These are phyloP conservation scores for Gynochthodes officinalis DNA, from an alignment of 257 asterid species.

Conservation along the genomic window DNA sequence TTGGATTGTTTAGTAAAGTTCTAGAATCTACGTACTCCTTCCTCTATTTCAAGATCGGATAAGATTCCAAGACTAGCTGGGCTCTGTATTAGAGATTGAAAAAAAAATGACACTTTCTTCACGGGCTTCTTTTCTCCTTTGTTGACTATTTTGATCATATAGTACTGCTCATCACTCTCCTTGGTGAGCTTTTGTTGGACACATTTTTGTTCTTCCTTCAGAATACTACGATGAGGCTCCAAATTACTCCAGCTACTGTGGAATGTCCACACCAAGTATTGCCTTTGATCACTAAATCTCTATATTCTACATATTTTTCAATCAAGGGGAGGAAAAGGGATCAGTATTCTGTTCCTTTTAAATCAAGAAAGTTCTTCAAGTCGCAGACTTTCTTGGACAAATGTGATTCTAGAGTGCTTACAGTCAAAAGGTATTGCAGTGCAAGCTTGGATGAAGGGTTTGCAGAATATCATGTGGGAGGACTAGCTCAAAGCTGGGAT, in stretches of 20 bases:
- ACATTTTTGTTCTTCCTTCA: neutral
- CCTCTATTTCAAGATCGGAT: constrained; percentile 26
- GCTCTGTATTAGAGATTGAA: constrained; percentile 23
- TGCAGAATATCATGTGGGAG: constrained; percentile 24
- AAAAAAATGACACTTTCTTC: constrained; percentile 34
- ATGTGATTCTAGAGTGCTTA: constrained; percentile 18
- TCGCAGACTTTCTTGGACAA: constrained; percentile 28
- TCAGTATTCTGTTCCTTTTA: constrained; percentile 19
- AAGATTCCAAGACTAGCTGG: constrained; percentile 18
- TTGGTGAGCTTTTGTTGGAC: neutral
- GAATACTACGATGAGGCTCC: constrained; percentile 35
- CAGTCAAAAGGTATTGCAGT: constrained; percentile 36
- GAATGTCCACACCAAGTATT: constrained; percentile 34
- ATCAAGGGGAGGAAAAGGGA: constrained; percentile 16
- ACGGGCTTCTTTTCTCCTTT: constrained; percentile 35
- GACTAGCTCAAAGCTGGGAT: constrained; percentile 21
- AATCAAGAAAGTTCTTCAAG: constrained; percentile 27
- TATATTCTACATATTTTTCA: constrained; percentile 23
- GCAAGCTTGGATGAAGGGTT: constrained; percentile 39
- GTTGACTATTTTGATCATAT: constrained; percentile 25
- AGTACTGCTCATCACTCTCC: constrained; percentile 14
- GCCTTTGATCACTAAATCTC: constrained; percentile 21
- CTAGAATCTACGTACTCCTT: constrained; percentile 17
- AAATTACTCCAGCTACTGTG: constrained; percentile 35
- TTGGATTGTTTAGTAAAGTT: constrained; percentile 26